phyloP scores from a whole-genome alignment of 2,329 filamentous ascomycete species.

The Stromatinia cepivora region DNA sequence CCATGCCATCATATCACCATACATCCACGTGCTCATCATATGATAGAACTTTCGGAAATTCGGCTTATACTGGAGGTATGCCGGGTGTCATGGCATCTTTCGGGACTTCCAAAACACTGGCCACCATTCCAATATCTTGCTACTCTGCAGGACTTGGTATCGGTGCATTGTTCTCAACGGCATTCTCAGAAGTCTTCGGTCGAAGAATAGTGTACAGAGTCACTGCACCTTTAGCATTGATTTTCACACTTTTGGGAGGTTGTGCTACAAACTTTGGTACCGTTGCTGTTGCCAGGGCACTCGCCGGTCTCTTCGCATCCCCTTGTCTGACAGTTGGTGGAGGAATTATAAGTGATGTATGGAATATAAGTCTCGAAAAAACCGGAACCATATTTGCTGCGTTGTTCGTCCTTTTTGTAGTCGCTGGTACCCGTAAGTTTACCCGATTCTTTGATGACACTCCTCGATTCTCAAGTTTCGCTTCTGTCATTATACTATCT shows the following conservation, averaged over 20 bases:
- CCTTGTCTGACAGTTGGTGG: constrained; percentile 22
- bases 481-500: background rate
- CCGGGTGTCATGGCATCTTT: constrained; percentile 18
- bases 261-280: constrained; percentile 13
- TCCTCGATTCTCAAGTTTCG: fast-evolving
- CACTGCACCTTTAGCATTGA: constrained; percentile 21
- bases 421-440: constrained; percentile 21
- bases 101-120: constrained; percentile 13
- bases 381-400: constrained; percentile 24
- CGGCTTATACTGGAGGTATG: constrained; percentile 24
- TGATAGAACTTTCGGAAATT: constrained; percentile 23
- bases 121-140: constrained; percentile 24
- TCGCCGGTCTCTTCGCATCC: constrained; percentile 23
- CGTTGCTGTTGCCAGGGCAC: constrained; percentile 18
- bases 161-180: constrained; percentile 23
- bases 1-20: background rate
- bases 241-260: constrained; percentile 24
- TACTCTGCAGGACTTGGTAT: constrained; percentile 26
- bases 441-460: background rate
- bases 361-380: constrained; percentile 25
- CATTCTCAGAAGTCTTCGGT: constrained; percentile 25
- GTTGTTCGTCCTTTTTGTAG: constrained; percentile 17
- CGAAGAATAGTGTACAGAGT: constrained; percentile 21
- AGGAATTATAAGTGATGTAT: constrained; percentile 27
- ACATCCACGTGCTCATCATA: constrained; percentile 3